Base-by-base conservation (phyloP, 2,329 filamentous ascomycete genomes). In the Curvularia eragrostidis region DNA sequence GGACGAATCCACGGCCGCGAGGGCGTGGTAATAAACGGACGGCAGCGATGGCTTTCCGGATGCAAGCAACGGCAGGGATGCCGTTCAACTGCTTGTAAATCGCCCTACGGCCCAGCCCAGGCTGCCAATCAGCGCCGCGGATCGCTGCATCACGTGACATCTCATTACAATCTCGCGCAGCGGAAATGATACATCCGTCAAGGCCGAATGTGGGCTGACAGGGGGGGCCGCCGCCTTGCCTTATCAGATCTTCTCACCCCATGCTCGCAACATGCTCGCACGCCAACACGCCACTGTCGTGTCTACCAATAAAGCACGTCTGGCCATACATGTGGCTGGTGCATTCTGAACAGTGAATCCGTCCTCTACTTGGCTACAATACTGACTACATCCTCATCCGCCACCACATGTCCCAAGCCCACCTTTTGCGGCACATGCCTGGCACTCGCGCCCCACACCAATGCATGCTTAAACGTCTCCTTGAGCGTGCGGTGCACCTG, bases 381-480 rank as follows among this genome's bases (percentile, higher is more conserved):
- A 54, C 84, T 87, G 47, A 89, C 86, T 52, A 89, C 87, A 78
- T 89, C 87, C 75, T 89, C 87, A 68, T 89, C 87, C 5, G 81
- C 74, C 26, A 99, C 93, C 12, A 86, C 71, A 82, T 99, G 95
- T 6, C 86, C 83, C 70, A 99, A 78, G 1, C 95, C 96, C 36
- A 97, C 94, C 62, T 95, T 84, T 82, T 99, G 95, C 34, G 96
- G 95, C 34, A 98, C 84, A 82, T 99, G 96, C 71, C 92, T 88
- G 34, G 95, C 95, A 78, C 94, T 98, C 18, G 93, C 93, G 4
- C 95, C 95, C 96, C 96, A 99, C 0, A 99, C 95, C 65, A 98
- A 80, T 3, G 95, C 96, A 80, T 98, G 97, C 83, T 98, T 99
- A 85, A 98, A 99, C 4, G 93, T 97, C 63, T 99, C 96, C 85